These are phyloP conservation scores for Fomitopsis palustris DNA, from an alignment of 1,284 basidiomycete genomes.

Conservation along the genomic window DNA sequence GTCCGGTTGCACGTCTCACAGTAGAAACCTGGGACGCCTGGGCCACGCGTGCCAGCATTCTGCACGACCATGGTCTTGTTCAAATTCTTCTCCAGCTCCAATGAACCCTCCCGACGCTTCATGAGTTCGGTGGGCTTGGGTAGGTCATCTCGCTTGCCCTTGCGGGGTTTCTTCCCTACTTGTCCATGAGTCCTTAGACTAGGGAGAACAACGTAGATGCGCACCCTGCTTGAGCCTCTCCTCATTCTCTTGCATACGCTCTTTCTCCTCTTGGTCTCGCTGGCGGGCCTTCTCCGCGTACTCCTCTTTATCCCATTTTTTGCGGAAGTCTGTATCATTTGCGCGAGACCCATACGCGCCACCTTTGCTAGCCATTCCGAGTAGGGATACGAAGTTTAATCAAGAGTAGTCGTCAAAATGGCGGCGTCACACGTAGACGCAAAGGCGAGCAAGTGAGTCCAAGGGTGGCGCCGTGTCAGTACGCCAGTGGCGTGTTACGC, in stretches of 20 bases:
- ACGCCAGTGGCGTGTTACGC: too few species aligned
- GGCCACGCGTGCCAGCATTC: slow-evolving; percentile 73
- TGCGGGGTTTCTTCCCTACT: slow-evolving; percentile 77
- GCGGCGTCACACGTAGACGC: too few species aligned
- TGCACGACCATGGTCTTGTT: slow-evolving; percentile 91
- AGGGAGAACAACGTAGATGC: slow-evolving; percentile 10
- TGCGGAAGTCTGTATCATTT: slow-evolving; percentile 71
- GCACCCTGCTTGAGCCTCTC: slow-evolving; percentile 78
- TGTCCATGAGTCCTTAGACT: background rate
- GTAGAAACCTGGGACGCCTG: slow-evolving; percentile 88
- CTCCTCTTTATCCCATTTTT: slow-evolving; percentile 87
- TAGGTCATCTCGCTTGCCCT: slow-evolving; percentile 58
- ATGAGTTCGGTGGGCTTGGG: slow-evolving; percentile 90
- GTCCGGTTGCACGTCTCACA: slow-evolving; percentile 89
- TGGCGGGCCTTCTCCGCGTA: slow-evolving; percentile 74
- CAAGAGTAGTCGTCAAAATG: too few species aligned
- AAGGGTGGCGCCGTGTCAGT: too few species aligned
- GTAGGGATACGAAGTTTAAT: background rate
- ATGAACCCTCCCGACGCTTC: slow-evolving; percentile 75
- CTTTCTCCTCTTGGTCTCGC: slow-evolving; percentile 73
- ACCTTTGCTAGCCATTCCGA: slow-evolving; percentile 52
- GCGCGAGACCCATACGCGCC: slow-evolving; percentile 62
- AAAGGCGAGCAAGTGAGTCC: too few species aligned
- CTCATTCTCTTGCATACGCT: slow-evolving; percentile 84
- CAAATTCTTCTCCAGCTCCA: slow-evolving; percentile 90